A percentile compares a stretch with the other conserved stretches of the same genome.
Evolutionary conservation across 345 rosid genomes (phyloP).

Genomic region (Angophora floribunda): DNA sequence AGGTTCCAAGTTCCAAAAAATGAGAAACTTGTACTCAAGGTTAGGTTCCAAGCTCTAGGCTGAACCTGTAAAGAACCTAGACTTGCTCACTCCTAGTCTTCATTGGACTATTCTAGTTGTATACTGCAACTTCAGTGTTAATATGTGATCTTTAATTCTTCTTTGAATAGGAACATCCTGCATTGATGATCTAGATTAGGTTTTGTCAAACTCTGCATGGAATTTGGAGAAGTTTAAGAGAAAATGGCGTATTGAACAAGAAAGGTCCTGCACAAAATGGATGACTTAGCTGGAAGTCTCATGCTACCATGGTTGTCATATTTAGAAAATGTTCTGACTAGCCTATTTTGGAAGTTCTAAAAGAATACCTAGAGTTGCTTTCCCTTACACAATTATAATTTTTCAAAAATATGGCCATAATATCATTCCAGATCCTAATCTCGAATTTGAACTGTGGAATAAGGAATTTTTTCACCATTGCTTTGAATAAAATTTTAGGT

Average conservation of each 20-base stretch:
- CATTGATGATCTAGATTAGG: not conserved
- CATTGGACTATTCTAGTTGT: not conserved
- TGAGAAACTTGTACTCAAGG: too few relatives aligned
- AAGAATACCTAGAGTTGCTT: not conserved
- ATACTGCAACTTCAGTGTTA: not conserved
- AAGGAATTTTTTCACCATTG: not conserved
- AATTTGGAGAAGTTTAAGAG: not conserved
- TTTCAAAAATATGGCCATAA: not conserved
- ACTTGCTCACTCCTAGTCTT: not conserved
- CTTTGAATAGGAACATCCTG: not conserved
- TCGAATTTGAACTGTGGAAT: not conserved
- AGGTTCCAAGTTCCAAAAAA: too few relatives aligned
- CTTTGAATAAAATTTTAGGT: not conserved
- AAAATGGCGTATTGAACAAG: not conserved
- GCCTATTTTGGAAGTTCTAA: not conserved
- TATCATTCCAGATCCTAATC: not conserved
- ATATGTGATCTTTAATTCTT: not conserved
- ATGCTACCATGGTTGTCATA: not conserved
- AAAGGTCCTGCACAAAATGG: not conserved
- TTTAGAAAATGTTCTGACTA: not conserved
- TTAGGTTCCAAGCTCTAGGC: too few relatives aligned
- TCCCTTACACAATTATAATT: not conserved
- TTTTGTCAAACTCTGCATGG: not conserved
- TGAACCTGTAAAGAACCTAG: too few relatives aligned
- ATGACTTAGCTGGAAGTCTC: not conserved